These are phyloP conservation scores for Isabelozyma gotoi DNA, from an alignment of 805 yeast genomes.

Conservation along the genomic window DNA sequence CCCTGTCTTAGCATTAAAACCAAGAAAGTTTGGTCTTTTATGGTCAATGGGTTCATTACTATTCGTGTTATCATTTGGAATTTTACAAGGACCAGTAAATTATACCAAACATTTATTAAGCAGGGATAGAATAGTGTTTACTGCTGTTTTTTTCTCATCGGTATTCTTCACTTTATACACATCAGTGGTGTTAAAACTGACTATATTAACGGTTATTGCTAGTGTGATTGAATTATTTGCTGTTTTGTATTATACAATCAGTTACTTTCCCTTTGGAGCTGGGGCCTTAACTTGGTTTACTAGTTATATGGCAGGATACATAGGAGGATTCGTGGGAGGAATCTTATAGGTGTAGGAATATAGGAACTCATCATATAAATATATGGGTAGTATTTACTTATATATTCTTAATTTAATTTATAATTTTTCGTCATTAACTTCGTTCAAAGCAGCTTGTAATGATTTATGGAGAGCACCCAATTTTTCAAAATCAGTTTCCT, in stretches of 20 bases:
- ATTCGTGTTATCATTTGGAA: constrained; percentile 86
- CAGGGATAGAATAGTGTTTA: constrained; percentile 74
- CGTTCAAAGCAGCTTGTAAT: constrained; percentile 27
- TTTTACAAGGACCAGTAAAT: constrained; percentile 87
- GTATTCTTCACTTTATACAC: constrained; percentile 77
- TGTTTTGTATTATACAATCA: constrained; percentile 83
- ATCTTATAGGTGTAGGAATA: constrained; percentile 14
- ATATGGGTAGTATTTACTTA: background rate
- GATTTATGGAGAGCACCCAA: constrained; percentile 67
- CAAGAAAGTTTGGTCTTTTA: constrained; percentile 82
- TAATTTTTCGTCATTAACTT: constrained; percentile 3
- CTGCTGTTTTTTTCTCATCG: constrained; percentile 76
- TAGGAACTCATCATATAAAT: no score
- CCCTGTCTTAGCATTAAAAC: constrained; percentile 86
- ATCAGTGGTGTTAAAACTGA: constrained; percentile 64
- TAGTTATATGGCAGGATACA: constrained; percentile 42
- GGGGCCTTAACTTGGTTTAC: constrained; percentile 59
- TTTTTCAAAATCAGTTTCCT: constrained; percentile 70
- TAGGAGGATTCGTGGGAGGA: constrained; percentile 50
- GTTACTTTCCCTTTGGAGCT: constrained; percentile 96
- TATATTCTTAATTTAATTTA: background rate
- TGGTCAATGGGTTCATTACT: constrained; percentile 92
- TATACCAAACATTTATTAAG: constrained; percentile 75
- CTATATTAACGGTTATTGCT: constrained; percentile 73
- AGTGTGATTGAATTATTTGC: constrained; percentile 80